These are phyloP conservation scores for Tagetes patula DNA, from an alignment of 129 eudicot genomes.

Conservation along the genomic window DNA sequence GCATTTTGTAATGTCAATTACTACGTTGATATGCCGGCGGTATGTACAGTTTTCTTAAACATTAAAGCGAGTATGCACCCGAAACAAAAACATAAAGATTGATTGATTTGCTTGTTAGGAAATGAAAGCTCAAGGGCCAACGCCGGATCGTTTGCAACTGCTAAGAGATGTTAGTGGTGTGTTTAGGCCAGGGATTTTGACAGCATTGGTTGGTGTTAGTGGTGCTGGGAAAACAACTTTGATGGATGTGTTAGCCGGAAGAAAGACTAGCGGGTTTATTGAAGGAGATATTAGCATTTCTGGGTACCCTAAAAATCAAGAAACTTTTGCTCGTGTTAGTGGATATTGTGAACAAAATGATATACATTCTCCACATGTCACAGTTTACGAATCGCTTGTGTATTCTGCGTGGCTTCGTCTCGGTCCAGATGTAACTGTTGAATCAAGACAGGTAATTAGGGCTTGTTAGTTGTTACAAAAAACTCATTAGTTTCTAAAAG, in stretches of 20 bases:
- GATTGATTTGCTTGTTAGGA: conserved; percentile 40
- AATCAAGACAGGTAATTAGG: conserved; percentile 52
- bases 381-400: conserved; percentile 68
- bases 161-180: conserved; percentile 73
- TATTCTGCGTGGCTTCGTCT: conserved; percentile 90
- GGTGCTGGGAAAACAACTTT: conserved; percentile 98
- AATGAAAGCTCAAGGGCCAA: conserved; percentile 71
- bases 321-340: conserved; percentile 84
- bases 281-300: conserved; percentile 71
- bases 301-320: conserved; percentile 84
- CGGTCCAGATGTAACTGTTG: conserved; percentile 46
- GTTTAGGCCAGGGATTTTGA: conserved; percentile 86
- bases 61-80: too few relatives aligned
- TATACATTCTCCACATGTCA: conserved; percentile 88
- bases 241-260: conserved; percentile 91
- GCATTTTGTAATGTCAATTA: conserved; percentile 68
- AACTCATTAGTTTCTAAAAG: too few relatives aligned
- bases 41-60: neutral
- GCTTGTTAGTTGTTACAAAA: too few relatives aligned
- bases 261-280: conserved; percentile 83
- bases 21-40: conserved; percentile 91
- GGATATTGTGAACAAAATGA: conserved; percentile 94
- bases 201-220: conserved; percentile 94
- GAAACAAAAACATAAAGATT: too few relatives aligned
- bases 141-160: conserved; percentile 62